Evolutionary conservation across 805 yeast species (phyloP), one percentile per base, ranked within the genome.

Genomic region (Yueomyces sp.): DNA sequence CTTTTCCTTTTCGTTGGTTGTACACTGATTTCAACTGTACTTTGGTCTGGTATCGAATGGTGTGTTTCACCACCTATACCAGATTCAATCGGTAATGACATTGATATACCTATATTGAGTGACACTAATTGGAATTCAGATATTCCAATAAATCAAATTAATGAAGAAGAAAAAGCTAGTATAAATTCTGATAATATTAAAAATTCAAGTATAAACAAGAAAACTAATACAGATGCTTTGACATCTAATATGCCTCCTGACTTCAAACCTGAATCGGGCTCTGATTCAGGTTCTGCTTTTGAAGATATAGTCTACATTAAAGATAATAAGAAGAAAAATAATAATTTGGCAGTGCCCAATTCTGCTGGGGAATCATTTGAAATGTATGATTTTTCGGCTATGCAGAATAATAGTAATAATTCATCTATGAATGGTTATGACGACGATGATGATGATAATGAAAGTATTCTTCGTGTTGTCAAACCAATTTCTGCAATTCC

Each of bases 21-120:
- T 30, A 45, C 53, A 8, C 40, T 48, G 9, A 38, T 58, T 2
- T 54, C 60, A 11, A 50, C 57, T 33, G 42, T 56, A 5, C 51
- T 55, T 3, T 60, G 65, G 64, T 52, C 61, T 4, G 65, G 65
- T 36, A 42, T 59, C 7, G 65, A 58, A 48, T 60, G 65, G 65
- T 60, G 65, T 47, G 44, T 60, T 5, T 40, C 54, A 4, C 6
- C n/a, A 34, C 6, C 12, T 34, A 31, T 31, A 8, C 5, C 37
- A 11, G 26, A 34, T 34, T 34, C n/a, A 34, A 9, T 9, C 5
- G n/a, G 6, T 34, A 34, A n/a, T 34, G 37, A 34, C 1, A 34
- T 34, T 5, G n/a, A 5, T 9, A 5, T 7, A 11, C 12, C 8
- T 34, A 34, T 34, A 34, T 34, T 34, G n/a, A 31, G 11, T 31